Conservation (phyloP, 352 stramenopile species). For the Pythium vanterpoolii region DNA sequence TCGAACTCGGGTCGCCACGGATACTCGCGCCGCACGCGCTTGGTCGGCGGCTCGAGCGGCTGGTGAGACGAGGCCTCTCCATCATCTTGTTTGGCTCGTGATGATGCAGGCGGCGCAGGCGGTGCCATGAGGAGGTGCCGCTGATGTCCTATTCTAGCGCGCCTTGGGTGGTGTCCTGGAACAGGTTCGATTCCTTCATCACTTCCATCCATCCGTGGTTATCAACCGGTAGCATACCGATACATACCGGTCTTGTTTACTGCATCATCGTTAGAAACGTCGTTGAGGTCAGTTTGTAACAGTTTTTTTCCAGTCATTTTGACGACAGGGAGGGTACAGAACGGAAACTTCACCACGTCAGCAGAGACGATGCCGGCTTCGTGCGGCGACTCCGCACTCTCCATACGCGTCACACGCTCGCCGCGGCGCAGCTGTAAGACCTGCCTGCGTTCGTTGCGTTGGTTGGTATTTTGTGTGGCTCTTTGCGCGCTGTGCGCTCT, state of each 20-base stretch:
- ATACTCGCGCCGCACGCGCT: slow-evolving; percentile 26
- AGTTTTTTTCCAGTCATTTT: background rate
- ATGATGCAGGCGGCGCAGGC: no score
- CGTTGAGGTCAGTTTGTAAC: background rate
- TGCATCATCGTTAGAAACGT: no score
- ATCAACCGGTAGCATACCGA: no score
- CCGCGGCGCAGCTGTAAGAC: background rate
- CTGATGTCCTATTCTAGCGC: no score
- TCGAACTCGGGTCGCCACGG: slow-evolving; percentile 34
- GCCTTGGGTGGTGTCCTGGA: no score
- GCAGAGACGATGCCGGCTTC: background rate
- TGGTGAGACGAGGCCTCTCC: background rate
- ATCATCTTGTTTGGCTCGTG: no score
- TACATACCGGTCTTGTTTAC: no score
- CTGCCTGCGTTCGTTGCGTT: background rate
- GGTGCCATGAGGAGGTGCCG: no score
- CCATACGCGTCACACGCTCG: background rate
- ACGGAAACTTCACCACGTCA: background rate
- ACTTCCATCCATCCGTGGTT: no score
- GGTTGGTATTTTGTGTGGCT: background rate
- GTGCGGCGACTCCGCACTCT: background rate
- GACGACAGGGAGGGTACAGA: background rate
- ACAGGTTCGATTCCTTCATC: no score
- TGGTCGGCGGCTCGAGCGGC: slow-evolving; percentile 8
- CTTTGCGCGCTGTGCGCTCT: background rate